Base-by-base conservation (phyloP, 495 filamentous ascomycete genomes). In the Astrocystis sublimbata region DNA sequence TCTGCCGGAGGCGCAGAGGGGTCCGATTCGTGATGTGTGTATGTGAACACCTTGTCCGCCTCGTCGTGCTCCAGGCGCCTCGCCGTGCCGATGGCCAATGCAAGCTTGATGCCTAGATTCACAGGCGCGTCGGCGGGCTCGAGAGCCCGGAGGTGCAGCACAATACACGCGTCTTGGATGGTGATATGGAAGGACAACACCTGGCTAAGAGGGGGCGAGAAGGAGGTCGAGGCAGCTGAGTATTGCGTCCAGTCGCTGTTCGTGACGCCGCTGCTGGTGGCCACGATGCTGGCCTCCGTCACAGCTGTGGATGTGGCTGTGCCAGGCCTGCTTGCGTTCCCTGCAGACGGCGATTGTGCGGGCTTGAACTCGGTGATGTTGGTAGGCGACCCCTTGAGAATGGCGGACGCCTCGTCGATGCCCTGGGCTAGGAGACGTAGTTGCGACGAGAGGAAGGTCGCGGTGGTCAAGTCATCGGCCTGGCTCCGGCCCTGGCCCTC, bases 51-150 rank as follows among this genome's bases (percentile, higher is more conserved):
- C 23, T 85, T 80, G 41, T 91, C 88, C 9, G 83, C 82, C 75
- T 97, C 92, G 74, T 97, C 92, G 75, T 97, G 91, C 61, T 85
- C 87, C 21, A 83, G 86, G 19, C 80, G 82, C 51, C 83, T 83
- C 69, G 66, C 81, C 36, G 69, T 88, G 62, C 79, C 88, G 76
- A 85, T 83, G 1, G 81, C 81, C 1, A 83, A 68, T 0, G 81
- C 81, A 8, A 85, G 73, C 60, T 81, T 81, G 4, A 78, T 77
- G n/a, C 78, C 72, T 26, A 81, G 70, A 60, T 76, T 77, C 5
- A 79, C 76, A 23, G 76, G 81, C 10, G 78, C 72, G 67, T 79
- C 76, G 30, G 81, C 77, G 3, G 85, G 78, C 58, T 93, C 91
- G 3, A 98, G 84, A 0, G 89, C 91, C 21, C 96, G 88, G 6